phyloP scores from a whole-genome alignment of 108 stramenopile genomes.

The Nitzschia inconspicua region DNA sequence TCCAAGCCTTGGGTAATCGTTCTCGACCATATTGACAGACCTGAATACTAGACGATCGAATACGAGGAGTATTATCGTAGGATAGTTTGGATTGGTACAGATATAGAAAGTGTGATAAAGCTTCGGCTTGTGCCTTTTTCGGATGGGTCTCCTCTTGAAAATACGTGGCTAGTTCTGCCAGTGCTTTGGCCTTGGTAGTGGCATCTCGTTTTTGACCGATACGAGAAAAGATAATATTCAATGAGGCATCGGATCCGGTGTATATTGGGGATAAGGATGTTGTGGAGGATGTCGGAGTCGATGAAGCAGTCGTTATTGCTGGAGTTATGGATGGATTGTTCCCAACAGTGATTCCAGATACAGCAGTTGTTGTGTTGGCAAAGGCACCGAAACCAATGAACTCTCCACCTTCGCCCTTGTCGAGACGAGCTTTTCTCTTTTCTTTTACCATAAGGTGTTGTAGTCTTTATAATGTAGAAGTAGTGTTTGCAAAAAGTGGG shows the following conservation, averaged over 20 bases:
- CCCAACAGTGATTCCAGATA: background rate
- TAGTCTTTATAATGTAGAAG: no score
- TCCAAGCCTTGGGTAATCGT: constrained; percentile 45
- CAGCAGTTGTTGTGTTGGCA: constrained; percentile 12
- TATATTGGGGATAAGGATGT: constrained; percentile 61
- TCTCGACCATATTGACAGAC: constrained; percentile 12
- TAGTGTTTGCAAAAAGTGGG: no score
- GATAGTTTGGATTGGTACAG: constrained; percentile 39
- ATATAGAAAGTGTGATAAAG: constrained; percentile 41
- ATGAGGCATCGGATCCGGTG: constrained; percentile 43
- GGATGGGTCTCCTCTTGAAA: constrained; percentile 10
- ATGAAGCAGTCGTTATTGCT: constrained; percentile 13
- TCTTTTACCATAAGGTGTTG: constrained; percentile 30
- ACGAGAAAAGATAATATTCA: constrained; percentile 56
- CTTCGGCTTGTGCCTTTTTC: constrained; percentile 36
- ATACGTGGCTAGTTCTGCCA: constrained; percentile 41
- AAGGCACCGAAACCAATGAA: constrained; percentile 68
- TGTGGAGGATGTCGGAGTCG: constrained; percentile 27
- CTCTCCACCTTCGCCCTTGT: constrained; percentile 42
- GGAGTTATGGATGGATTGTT: background rate
- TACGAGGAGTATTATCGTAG: constrained; percentile 39
- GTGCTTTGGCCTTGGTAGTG: constrained; percentile 61
- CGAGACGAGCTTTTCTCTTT: constrained; percentile 46
- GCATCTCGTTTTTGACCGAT: constrained; percentile 76
- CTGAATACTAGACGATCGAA: constrained; percentile 36